Percentiles rank a stretch among this genome's conserved stretches.
These are phyloP conservation scores for Corynespora cassiicola DNA, from an alignment of 2,329 filamentous ascomycete genomes.

Conservation along the genomic window DNA sequence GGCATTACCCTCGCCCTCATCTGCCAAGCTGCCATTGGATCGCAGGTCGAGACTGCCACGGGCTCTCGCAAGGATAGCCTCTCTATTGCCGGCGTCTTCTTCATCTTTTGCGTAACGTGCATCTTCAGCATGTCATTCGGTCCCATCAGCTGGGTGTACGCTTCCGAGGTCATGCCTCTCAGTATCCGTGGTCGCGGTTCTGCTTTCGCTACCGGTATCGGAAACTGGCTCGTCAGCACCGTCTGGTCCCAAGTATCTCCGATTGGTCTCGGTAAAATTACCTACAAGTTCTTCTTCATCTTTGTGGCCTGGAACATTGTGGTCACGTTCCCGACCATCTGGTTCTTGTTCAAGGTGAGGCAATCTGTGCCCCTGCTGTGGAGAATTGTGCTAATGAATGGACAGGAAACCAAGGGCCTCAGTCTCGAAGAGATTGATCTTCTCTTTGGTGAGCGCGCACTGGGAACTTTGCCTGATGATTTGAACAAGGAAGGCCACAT, in stretches of 20 bases:
- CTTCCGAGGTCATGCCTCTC: constrained; percentile 69
- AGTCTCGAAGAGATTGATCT: constrained; percentile 65
- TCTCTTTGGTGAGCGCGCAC: constrained; percentile 60
- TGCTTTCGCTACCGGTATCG: constrained; percentile 64
- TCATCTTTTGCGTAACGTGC: constrained; percentile 62
- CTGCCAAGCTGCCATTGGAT: constrained; percentile 64
- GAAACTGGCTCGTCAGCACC: constrained; percentile 66
- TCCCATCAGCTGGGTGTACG: constrained; percentile 66
- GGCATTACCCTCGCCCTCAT: constrained; percentile 64
- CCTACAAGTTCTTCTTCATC: constrained; percentile 65
- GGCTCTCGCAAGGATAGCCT: constrained; percentile 48
- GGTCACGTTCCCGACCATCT: constrained; percentile 55
- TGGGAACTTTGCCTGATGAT: constrained; percentile 56
- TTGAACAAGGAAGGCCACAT: constrained; percentile 39
- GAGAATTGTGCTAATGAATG: background rate
- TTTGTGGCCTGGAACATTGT: constrained; percentile 60
- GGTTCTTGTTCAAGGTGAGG: constrained; percentile 56
- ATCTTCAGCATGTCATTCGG: constrained; percentile 44
- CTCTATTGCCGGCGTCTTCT: constrained; percentile 68
- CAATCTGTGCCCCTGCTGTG: too few relatives aligned
- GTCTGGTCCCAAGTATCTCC: constrained; percentile 66
- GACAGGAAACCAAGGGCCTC: constrained; percentile 49
- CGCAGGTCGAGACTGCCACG: constrained; percentile 35
- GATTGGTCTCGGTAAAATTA: constrained; percentile 55
- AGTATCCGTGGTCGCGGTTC: constrained; percentile 67